Evolutionary conservation across 768 basidiomycete species (phyloP), one percentile per base, ranked within the genome.

Genomic region (Kwoniella pini): DNA sequence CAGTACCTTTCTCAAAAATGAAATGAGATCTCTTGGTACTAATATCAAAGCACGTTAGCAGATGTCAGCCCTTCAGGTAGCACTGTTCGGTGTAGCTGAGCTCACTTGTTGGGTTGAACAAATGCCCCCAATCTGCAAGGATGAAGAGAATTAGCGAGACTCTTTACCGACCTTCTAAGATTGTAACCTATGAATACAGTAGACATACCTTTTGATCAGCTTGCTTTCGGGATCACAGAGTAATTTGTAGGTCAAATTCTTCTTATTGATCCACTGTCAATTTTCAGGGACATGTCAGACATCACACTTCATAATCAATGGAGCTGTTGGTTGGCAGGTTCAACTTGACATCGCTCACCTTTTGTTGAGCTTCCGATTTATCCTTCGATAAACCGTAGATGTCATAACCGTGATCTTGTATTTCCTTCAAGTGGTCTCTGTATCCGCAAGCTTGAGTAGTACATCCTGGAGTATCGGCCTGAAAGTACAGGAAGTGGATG

Each of bases 1-100:
- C 94, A 1, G 69, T 69, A 5, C 91, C 92, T 77, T 90, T 89
- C 67, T 86, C 89, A 68, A 97, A 95, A 68, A 97, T 85, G 78
- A 95, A 96, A 78, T 95, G 92, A 65, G 90, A 92, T 13, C 94
- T 85, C 80, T 90, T 90, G 53, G 90, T 91, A 81, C 85, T 89
- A 33, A 38, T 19, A 46, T 57, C 44, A 43, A 46, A 3, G 33
- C 33, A 9, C 33, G 33, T 15, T 9, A 36, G 33, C 7, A 9
- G 11, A 38, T 22, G 27, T n/a, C 17, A 15, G 11, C n/a, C n/a
- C n/a, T n/a, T n/a, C n/a, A n/a, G n/a, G n/a, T n/a, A n/a, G n/a
- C n/a, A n/a, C n/a, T n/a, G 33, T 36, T 9, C 33, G 17, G 36
- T 15, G 30, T 30, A 17, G 60, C 27, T n/a, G 13, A 3, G 46